These are phyloP conservation scores for Fusarium sacchari DNA, from an alignment of 2,329 filamentous ascomycete genomes.

Conservation along the genomic window DNA sequence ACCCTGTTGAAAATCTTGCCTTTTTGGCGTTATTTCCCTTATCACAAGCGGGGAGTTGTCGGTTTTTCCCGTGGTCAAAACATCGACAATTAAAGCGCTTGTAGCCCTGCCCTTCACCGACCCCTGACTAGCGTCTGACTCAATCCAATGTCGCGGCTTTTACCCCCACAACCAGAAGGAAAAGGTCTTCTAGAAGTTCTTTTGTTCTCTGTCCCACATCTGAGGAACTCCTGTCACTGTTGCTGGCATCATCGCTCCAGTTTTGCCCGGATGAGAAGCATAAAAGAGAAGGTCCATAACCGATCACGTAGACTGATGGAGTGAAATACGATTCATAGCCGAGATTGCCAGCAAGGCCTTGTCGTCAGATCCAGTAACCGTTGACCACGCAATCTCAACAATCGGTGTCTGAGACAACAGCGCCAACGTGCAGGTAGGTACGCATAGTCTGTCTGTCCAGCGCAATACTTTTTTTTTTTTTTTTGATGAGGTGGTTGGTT, in stretches of 20 bases:
- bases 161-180: constrained; percentile 19
- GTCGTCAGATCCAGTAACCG: background rate
- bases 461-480: background rate
- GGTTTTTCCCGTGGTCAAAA: constrained; percentile 10
- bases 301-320: background rate
- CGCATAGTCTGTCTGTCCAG: background rate
- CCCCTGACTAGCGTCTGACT: constrained; percentile 34
- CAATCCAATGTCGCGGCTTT: constrained; percentile 9
- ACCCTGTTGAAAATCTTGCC: constrained; percentile 22
- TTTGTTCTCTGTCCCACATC: constrained; percentile 21
- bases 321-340: constrained; percentile 5
- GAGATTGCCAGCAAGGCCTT: constrained; percentile 6
- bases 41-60: constrained; percentile 23
- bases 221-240: constrained; percentile 12
- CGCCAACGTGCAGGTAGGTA: background rate
- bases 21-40: constrained; percentile 31
- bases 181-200: constrained; percentile 33
- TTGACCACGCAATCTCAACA: constrained; percentile 15
- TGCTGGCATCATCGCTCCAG: constrained; percentile 13
- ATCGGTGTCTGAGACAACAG: constrained; percentile 16
- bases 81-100: constrained; percentile 25
- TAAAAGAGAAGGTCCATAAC: constrained; percentile 24
- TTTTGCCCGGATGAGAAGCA: constrained; percentile 28
- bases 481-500: constrained; percentile 34
- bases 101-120: constrained; percentile 8